phyloP scores from a whole-genome alignment of 2,329 filamentous ascomycete species.

The Helotiales sp. region DNA sequence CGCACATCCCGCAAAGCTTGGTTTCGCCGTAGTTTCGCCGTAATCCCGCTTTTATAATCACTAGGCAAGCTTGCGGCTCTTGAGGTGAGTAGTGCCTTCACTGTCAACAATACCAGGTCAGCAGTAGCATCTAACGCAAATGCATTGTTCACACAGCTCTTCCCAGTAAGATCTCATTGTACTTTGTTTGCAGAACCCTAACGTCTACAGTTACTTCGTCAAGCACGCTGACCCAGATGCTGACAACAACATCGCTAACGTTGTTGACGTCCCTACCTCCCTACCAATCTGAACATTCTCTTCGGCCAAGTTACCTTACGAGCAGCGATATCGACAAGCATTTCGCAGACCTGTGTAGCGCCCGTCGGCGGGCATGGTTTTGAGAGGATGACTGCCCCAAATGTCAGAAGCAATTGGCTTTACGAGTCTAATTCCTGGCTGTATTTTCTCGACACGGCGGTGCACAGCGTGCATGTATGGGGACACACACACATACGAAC shows the following conservation, averaged over 20 bases:
- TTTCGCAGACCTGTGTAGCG: background rate
- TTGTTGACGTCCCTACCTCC: background rate
- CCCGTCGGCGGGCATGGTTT: background rate
- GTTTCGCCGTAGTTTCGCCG: background rate
- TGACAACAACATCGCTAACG: background rate
- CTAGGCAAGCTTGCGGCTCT: background rate
- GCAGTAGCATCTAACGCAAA: background rate
- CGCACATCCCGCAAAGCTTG: conserved; percentile 15
- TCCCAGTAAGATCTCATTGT: background rate
- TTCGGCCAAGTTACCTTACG: background rate
- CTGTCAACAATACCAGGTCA: background rate
- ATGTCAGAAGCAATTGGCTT: background rate
- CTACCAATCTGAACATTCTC: background rate
- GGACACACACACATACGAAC: too few relatives aligned
- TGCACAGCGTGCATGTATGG: background rate
- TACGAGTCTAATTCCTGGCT: background rate
- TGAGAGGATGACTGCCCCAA: background rate
- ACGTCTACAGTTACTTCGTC: background rate
- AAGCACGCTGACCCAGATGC: background rate
- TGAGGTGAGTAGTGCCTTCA: background rate
- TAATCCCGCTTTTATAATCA: background rate
- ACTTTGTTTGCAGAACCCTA: background rate
- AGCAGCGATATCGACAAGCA: background rate
- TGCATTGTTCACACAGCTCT: background rate
- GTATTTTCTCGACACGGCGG: background rate